These are phyloP conservation scores for Puccinia hordei DNA, from an alignment of 1,284 basidiomycete genomes.

Conservation along the genomic window DNA sequence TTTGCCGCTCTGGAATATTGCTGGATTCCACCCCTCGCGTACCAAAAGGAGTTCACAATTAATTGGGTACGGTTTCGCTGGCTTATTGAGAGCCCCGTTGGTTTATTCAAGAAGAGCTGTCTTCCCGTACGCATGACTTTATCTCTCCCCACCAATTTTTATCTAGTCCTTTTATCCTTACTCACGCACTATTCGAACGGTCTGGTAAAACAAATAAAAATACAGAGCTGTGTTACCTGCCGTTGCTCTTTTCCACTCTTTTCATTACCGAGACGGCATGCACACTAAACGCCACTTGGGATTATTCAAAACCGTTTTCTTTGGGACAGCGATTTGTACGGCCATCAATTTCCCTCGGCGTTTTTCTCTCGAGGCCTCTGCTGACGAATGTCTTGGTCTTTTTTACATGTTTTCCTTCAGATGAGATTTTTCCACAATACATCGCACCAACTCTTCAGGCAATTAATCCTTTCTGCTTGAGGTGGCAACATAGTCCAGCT, in stretches of 20 bases:
- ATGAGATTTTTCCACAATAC: conserved; percentile 49
- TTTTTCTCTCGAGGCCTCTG: not conserved
- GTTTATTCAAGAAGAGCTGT: conserved; percentile 31
- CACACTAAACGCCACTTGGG: conserved; percentile 30
- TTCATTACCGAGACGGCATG: conserved; percentile 34
- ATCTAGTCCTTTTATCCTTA: too few relatives aligned
- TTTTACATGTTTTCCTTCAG: conserved; percentile 3
- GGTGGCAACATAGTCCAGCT: conserved; percentile 38
- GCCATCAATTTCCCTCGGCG: not conserved
- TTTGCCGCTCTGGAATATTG: not conserved
- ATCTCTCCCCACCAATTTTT: too few relatives aligned
- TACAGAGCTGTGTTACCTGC: conserved; percentile 42
- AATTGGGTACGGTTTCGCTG: conserved; percentile 45
- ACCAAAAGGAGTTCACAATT: conserved; percentile 45
- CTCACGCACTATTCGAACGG: too few relatives aligned
- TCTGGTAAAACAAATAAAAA: too few relatives aligned
- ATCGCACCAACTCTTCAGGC: conserved; percentile 49
- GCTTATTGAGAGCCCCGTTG: conserved; percentile 29
- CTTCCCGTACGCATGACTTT: conserved; percentile 36
- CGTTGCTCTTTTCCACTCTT: conserved; percentile 48
- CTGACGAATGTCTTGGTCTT: not conserved
- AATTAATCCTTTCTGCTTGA: conserved; percentile 44
- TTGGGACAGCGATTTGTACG: conserved; percentile 35
- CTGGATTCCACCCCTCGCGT: not conserved
- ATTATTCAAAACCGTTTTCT: conserved; percentile 43